A percentile compares a stretch with the other conserved stretches of the same genome.
These are phyloP conservation scores for Verticillium tricorpus DNA, from an alignment of 2,329 filamentous ascomycete species.

Conservation along the genomic window DNA sequence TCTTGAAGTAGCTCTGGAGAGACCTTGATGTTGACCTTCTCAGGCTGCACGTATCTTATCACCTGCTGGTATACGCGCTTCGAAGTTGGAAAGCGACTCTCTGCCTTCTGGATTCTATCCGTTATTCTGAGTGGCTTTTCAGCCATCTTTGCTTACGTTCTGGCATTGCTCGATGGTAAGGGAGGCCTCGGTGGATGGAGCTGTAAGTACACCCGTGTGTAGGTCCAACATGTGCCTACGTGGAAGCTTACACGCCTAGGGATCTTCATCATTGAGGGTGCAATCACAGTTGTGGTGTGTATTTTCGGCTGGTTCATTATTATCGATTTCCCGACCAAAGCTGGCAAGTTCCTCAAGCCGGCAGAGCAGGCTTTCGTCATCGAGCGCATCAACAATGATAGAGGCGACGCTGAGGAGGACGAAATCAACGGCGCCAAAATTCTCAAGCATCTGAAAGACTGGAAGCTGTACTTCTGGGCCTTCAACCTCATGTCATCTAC, in stretches of 20 bases:
- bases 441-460: constrained; percentile 24
- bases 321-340: constrained; percentile 17
- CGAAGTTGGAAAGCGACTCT: constrained; percentile 24
- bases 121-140: constrained; percentile 5
- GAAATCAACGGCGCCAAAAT: constrained; percentile 17
- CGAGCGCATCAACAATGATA: constrained; percentile 24
- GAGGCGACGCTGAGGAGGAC: constrained; percentile 16
- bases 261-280: constrained; percentile 14
- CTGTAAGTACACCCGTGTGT: constrained; percentile 4
- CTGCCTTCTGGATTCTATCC: constrained; percentile 10
- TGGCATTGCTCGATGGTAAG: constrained; percentile 3
- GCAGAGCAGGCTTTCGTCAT: constrained; percentile 22
- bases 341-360: constrained; percentile 18
- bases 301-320: constrained; percentile 15
- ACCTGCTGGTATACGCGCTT: constrained; percentile 30
- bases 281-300: constrained; percentile 23
- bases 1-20: no score
- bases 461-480: constrained; percentile 29
- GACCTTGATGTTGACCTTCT: not conserved
- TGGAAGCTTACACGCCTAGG: not conserved
- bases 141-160: constrained; percentile 14
- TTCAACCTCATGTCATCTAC: constrained; percentile 26
- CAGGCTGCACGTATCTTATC: constrained; percentile 27
- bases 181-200: constrained; percentile 8
- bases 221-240: no score